phyloP scores from a whole-genome alignment of 2,329 filamentous ascomycete genomes.

The Aspergillus sergii region DNA sequence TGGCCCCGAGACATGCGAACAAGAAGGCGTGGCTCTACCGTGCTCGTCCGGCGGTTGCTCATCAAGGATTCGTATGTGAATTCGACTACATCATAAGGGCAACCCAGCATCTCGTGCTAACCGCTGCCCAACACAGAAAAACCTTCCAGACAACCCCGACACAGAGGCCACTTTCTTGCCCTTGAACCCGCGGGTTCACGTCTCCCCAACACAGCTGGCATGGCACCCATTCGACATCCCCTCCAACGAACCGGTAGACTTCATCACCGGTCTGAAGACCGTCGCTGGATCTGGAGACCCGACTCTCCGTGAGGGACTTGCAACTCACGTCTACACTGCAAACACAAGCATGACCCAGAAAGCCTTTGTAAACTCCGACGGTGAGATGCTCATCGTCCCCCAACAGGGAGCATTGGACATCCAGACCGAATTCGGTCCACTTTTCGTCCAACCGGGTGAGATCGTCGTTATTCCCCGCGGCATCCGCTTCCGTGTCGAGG shows the following conservation, averaged over 20 bases:
- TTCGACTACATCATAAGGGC: neutral
- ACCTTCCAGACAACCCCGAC: constrained; percentile 46
- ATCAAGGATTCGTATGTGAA: constrained; percentile 54
- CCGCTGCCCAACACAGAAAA: constrained; percentile 39
- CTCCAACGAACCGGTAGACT: constrained; percentile 53
- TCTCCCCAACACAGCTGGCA: constrained; percentile 58
- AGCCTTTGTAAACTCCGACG: constrained; percentile 65
- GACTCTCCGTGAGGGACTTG: constrained; percentile 58
- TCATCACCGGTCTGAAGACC: constrained; percentile 57
- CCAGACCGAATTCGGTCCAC: constrained; percentile 66
- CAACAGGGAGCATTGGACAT: constrained; percentile 68
- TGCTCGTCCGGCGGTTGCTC: constrained; percentile 58
- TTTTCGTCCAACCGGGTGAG: constrained; percentile 69
- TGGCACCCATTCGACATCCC: constrained; percentile 62
- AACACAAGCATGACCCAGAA: constrained; percentile 59
- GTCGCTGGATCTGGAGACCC: constrained; percentile 60
- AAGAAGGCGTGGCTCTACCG: constrained; percentile 63
- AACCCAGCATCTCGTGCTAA: too few species aligned
- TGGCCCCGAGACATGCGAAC: constrained; percentile 59
- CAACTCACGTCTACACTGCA: constrained; percentile 59
- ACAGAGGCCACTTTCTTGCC: constrained; percentile 37
- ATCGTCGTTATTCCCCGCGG: constrained; percentile 68
- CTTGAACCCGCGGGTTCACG: constrained; percentile 57
- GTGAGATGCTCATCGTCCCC: constrained; percentile 66
- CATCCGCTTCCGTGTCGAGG: constrained; percentile 63